Evolutionary conservation across 225 moss, liverwort and hornwort genomes (phyloP).

Genomic region (Rhytidiadelphus loreus): DNA sequence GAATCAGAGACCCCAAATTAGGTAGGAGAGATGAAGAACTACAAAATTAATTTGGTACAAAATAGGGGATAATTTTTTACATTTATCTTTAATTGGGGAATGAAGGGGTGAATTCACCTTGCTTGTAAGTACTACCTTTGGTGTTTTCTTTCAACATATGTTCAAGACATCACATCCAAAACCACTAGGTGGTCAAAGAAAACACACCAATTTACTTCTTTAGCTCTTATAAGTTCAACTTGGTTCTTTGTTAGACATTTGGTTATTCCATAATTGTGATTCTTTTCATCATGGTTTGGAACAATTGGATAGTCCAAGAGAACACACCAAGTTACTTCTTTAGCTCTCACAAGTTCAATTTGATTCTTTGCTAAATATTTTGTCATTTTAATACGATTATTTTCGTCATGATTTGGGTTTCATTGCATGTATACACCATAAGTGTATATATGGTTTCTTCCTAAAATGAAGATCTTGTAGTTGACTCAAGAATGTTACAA

Average conservation of each 20-base stretch:
- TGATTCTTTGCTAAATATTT: background rate
- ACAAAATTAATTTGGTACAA: too few relatives aligned
- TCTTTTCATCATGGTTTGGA: too few relatives aligned
- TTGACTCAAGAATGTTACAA: background rate
- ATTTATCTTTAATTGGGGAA: too few relatives aligned
- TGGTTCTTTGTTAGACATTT: background rate
- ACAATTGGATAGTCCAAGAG: background rate
- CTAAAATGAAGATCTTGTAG: background rate
- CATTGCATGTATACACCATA: too few relatives aligned
- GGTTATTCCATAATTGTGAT: too few relatives aligned
- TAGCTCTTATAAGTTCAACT: background rate
- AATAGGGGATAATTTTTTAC: too few relatives aligned
- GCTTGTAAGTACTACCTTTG: too few relatives aligned
- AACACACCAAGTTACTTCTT: too few relatives aligned
- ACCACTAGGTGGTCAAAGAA: background rate
- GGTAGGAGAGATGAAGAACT: too few relatives aligned
- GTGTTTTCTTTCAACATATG: background rate
- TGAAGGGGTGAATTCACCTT: too few relatives aligned
- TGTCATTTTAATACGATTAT: background rate
- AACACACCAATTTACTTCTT: too few relatives aligned
- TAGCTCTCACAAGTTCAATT: background rate
- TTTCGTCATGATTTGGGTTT: background rate
- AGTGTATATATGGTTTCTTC: background rate
- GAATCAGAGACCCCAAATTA: too few relatives aligned
- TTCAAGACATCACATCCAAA: background rate